A percentile compares a stretch with the other conserved stretches of the same genome.
phyloP scores from a whole-genome alignment of 371 early-diverging fungal genomes.

The Mortierella sp. region DNA sequence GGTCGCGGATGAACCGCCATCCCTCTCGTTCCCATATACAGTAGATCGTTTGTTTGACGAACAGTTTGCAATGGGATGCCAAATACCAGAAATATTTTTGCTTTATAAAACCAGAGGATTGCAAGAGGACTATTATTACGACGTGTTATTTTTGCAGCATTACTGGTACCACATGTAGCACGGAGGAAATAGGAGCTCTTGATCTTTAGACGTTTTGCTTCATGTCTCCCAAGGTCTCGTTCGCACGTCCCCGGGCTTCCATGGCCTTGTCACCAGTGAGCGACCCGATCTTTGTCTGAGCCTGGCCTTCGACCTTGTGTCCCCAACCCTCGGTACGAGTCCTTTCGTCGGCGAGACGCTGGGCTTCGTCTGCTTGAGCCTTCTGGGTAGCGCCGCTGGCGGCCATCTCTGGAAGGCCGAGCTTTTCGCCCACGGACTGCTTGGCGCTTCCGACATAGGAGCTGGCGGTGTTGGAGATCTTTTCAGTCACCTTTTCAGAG shows the following conservation, averaged over 20 bases:
- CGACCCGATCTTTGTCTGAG: constrained; percentile 47
- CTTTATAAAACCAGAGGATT: too few species aligned
- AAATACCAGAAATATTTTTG: too few species aligned
- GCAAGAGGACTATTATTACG: too few species aligned
- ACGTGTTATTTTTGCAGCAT: too few species aligned
- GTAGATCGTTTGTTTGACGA: too few species aligned
- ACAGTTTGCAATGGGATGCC: too few species aligned
- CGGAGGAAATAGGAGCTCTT: too few species aligned
- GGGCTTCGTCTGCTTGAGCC: constrained; percentile 25
- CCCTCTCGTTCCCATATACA: too few species aligned
- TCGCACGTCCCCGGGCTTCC: constrained; percentile 55
- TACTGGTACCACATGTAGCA: too few species aligned
- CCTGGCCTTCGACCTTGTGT: constrained; percentile 56
- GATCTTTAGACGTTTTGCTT: constrained; percentile 22
- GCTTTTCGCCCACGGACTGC: constrained; percentile 23
- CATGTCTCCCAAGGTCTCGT: constrained; percentile 55
- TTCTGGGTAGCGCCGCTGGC: constrained; percentile 33
- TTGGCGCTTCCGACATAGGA: constrained; percentile 41
- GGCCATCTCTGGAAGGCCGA: constrained; percentile 28
- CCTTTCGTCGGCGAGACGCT: constrained; percentile 21
- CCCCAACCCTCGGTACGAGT: constrained; percentile 30
- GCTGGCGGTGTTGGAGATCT: constrained; percentile 32
- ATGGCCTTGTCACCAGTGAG: constrained; percentile 55
- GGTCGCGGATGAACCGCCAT: constrained; percentile 13
- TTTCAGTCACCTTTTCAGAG: constrained; percentile 17